Evolutionary conservation across 768 basidiomycete species (phyloP).

Genomic region (Lepiota brunneoincarnata): DNA sequence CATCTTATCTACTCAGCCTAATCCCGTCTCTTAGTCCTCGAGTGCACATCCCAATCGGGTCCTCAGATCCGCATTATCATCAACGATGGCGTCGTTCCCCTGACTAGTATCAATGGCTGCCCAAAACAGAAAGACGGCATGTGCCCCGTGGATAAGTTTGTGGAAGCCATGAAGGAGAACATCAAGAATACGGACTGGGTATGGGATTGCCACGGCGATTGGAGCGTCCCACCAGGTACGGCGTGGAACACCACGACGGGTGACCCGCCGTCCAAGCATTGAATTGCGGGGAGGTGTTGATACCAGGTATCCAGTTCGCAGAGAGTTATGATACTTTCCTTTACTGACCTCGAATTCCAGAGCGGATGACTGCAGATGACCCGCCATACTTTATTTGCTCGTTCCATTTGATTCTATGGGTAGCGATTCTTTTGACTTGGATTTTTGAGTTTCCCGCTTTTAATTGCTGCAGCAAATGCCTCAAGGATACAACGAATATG

Average conservation of each 20-base stretch:
- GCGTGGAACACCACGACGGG: conserved; percentile 76
- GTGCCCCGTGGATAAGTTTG: conserved; percentile 73
- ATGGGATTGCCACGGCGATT: conserved; percentile 75
- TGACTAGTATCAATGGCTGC: conserved; percentile 76
- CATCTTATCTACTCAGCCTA: not conserved
- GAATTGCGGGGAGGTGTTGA: not conserved
- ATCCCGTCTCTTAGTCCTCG: conserved; percentile 47
- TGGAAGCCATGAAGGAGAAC: conserved; percentile 63
- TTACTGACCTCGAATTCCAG: too few species aligned
- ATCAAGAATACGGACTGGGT: conserved; percentile 69
- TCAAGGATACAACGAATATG: too few species aligned
- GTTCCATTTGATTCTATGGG: too few species aligned
- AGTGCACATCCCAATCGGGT: conserved; percentile 47
- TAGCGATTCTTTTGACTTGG: too few species aligned
- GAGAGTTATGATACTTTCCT: too few species aligned
- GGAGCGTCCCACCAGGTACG: conserved; percentile 63
- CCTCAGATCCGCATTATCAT: conserved; percentile 79
- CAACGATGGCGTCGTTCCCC: conserved; percentile 84
- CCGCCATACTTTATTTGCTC: too few species aligned
- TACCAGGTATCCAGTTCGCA: not conserved
- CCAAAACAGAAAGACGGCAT: conserved; percentile 70
- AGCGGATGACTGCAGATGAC: too few species aligned
- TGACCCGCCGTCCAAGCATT: conserved; percentile 42
- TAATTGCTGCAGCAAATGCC: too few species aligned
- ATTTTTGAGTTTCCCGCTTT: too few species aligned